Evolutionary conservation across 345 rosid genomes (phyloP).

Genomic region (Streptanthus diversifolius): DNA sequence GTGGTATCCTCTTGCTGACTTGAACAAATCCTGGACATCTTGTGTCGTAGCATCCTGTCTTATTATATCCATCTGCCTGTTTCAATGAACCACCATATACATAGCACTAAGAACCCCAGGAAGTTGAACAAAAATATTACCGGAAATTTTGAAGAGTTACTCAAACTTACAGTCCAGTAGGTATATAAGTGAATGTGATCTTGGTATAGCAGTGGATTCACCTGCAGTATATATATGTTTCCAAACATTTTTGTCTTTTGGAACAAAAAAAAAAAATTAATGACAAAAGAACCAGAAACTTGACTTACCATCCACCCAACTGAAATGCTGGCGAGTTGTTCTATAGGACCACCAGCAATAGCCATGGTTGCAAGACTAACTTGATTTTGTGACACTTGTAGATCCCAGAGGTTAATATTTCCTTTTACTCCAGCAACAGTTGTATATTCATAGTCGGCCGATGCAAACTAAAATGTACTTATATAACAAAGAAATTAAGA

Average conservation of each 20-base stretch:
- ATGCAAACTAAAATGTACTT: conserved; percentile 20
- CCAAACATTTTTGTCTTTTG: neutral
- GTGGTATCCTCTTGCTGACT: conserved; percentile 25
- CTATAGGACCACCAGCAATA: neutral
- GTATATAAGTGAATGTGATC: conserved; percentile 26
- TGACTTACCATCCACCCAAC: conserved; percentile 34
- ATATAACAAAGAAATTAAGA: neutral
- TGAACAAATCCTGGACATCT: conserved; percentile 36
- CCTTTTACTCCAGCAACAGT: conserved; percentile 9
- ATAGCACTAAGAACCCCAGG: neutral
- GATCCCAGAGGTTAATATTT: conserved; percentile 28
- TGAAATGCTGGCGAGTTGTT: conserved; percentile 15
- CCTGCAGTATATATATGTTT: conserved; percentile 13
- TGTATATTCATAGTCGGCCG: neutral
- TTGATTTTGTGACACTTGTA: conserved; percentile 15
- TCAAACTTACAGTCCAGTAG: conserved; percentile 33
- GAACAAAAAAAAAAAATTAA: neutral
- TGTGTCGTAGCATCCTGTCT: conserved; percentile 21
- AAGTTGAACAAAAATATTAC: neutral
- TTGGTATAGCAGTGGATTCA: conserved; percentile 15
- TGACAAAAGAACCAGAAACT: neutral
- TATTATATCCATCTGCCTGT: conserved; percentile 29
- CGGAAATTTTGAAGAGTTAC: neutral
- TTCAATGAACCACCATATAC: neutral
- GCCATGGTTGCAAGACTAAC: conserved; percentile 23